phyloP scores from a whole-genome alignment of 495 filamentous ascomycete genomes.

The Pseudomonodictys pantanalensis region DNA sequence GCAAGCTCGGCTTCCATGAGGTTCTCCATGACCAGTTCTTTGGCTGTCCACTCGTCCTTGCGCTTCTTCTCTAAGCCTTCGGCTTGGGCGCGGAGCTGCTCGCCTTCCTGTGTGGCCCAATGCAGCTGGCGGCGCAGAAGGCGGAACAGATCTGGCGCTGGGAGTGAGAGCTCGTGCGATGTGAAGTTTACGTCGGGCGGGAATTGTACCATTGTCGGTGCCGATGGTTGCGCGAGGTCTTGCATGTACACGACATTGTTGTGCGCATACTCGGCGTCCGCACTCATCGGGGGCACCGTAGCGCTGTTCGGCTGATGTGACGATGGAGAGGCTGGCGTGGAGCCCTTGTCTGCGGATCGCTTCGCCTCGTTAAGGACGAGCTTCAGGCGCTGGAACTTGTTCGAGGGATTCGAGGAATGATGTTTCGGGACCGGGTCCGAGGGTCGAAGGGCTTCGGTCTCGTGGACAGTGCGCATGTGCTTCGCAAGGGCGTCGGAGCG shows the following conservation, averaged over 20 bases:
- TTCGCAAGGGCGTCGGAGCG: constrained; percentile 92
- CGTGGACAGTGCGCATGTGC: constrained; percentile 98
- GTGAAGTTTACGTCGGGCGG: constrained; percentile 68
- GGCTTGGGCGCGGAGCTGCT: constrained; percentile 57
- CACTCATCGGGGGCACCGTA: constrained; percentile 6
- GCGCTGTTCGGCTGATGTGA: constrained; percentile 22
- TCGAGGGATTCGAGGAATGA: constrained; percentile 52
- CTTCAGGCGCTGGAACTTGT: constrained; percentile 36
- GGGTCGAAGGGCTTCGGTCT: constrained; percentile 86
- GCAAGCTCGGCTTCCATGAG: constrained; percentile 56
- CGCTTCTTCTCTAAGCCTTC: constrained; percentile 63
- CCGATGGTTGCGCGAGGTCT: constrained; percentile 39
- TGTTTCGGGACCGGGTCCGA: constrained; percentile 83
- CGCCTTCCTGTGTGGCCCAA: constrained; percentile 74
- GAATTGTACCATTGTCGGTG: constrained; percentile 45
- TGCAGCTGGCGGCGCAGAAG: constrained; percentile 73
- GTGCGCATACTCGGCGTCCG: constrained; percentile 36
- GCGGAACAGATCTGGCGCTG: constrained; percentile 65
- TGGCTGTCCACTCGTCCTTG: constrained; percentile 77
- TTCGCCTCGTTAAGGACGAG: constrained; percentile 32
- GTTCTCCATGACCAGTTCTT: constrained; percentile 66
- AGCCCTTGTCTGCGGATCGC: constrained; percentile 10
- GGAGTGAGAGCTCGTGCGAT: constrained; percentile 65
- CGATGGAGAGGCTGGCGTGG: constrained; percentile 32
- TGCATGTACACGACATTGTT: constrained; percentile 43